Conservation (phyloP, 352 stramenopile genomes). For the Phytophthora agathidicida region DNA sequence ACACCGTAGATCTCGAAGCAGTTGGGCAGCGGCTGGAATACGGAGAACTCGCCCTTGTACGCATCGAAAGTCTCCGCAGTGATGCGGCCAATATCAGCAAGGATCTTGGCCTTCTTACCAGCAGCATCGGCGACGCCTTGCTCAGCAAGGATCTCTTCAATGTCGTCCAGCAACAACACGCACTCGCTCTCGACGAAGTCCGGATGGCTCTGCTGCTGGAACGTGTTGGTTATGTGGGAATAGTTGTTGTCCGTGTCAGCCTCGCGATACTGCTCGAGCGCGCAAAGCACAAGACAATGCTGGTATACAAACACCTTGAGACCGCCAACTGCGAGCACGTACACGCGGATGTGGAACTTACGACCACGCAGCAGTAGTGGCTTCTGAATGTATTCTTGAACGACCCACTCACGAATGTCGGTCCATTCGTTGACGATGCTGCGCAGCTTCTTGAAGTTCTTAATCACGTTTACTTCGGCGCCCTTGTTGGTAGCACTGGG, state of each 20-base stretch:
- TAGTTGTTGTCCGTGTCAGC: conserved; percentile 60
- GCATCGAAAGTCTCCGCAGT: conserved; percentile 68
- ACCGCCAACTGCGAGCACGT: conserved; percentile 57
- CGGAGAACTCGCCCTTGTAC: conserved; percentile 77
- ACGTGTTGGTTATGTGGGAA: conserved; percentile 83
- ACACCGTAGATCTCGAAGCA: conserved; percentile 83
- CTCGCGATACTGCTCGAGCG: conserved; percentile 53
- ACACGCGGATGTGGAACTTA: conserved; percentile 82
- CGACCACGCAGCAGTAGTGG: conserved; percentile 59
- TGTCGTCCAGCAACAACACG: conserved; percentile 62
- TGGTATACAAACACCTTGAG: conserved; percentile 79
- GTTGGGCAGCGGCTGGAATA: conserved; percentile 71
- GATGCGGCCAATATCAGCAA: conserved; percentile 63
- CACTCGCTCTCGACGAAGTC: conserved; percentile 77
- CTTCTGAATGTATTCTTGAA: conserved; percentile 62
- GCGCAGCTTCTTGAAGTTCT: conserved; percentile 64
- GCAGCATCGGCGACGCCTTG: conserved; percentile 43
- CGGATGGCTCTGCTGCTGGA: conserved; percentile 71
- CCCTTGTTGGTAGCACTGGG: conserved; percentile 79
- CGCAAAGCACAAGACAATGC: conserved; percentile 63
- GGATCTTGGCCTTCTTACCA: conserved; percentile 59
- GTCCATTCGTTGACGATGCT: conserved; percentile 67
- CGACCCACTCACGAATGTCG: conserved; percentile 73
- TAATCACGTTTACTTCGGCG: conserved; percentile 68
- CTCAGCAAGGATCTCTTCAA: conserved; percentile 57